A percentile compares a stretch with the other conserved stretches of the same genome.
These are phyloP conservation scores for Rhododendron griersonianum DNA, from an alignment of 148 eudicot species.

Conservation along the genomic window DNA sequence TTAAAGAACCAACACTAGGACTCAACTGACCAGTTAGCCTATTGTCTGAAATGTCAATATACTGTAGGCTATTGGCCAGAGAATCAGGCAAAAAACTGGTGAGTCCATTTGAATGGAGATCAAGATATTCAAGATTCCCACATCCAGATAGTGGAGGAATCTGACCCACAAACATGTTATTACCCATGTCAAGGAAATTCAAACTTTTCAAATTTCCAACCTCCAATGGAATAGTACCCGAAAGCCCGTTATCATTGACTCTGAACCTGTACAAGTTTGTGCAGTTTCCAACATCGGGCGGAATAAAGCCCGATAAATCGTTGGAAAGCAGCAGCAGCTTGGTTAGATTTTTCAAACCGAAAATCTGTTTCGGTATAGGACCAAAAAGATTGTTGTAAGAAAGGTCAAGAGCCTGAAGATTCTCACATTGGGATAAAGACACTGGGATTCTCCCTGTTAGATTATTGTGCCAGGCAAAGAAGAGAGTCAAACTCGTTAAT, in stretches of 20 bases:
- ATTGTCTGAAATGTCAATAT: slow-evolving; percentile 79
- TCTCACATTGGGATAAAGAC: slow-evolving; percentile 54
- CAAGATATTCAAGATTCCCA: slow-evolving; percentile 68
- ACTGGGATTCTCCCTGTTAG: slow-evolving; percentile 76
- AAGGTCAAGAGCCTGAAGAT: slow-evolving; percentile 82
- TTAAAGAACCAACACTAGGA: slow-evolving; percentile 56
- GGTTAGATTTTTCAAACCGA: slow-evolving; percentile 58
- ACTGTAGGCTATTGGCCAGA: slow-evolving; percentile 74
- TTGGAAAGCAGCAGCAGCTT: slow-evolving; percentile 76
- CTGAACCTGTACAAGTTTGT: slow-evolving; percentile 78
- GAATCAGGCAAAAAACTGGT: slow-evolving; percentile 51
- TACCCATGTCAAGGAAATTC: slow-evolving; percentile 79
- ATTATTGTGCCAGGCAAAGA: slow-evolving; percentile 91
- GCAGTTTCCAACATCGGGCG: slow-evolving; percentile 77
- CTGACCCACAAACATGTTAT: slow-evolving; percentile 58
- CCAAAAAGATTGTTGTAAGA: slow-evolving; percentile 78
- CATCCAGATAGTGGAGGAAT: slow-evolving; percentile 69
- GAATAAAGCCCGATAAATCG: slow-evolving; percentile 73
- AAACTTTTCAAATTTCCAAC: slow-evolving; percentile 62
- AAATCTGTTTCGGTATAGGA: slow-evolving; percentile 58
- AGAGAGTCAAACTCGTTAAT: slow-evolving; percentile 59
- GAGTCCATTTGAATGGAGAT: slow-evolving; percentile 78
- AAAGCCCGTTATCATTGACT: slow-evolving; percentile 58
- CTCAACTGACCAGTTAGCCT: slow-evolving; percentile 52
- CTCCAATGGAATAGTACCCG: slow-evolving; percentile 84